A percentile compares a stretch with the other conserved stretches of the same genome.
These are phyloP conservation scores for Sclerotinia glacialis DNA, from an alignment of 2,329 filamentous ascomycete species.

Conservation along the genomic window DNA sequence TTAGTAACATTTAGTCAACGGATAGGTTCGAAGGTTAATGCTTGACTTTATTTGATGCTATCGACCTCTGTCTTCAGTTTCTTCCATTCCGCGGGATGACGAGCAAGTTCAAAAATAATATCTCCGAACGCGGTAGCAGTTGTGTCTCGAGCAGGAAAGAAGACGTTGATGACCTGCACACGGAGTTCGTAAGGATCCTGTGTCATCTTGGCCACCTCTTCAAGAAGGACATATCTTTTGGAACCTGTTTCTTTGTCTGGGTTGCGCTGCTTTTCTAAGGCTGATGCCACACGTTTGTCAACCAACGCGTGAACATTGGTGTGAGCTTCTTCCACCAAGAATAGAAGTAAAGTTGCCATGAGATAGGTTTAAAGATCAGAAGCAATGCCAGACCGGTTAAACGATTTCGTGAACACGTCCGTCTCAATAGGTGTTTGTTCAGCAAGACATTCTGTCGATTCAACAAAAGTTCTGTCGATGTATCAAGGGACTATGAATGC, in stretches of 20 bases:
- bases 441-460: conserved; percentile 3
- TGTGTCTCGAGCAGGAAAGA: conserved; percentile 5
- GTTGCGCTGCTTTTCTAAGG: conserved; percentile 7
- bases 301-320: conserved; percentile 13
- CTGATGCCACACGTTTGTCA: conserved; percentile 12
- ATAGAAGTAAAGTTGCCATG: conserved; percentile 21
- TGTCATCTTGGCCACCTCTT: neutral
- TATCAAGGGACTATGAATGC: conserved; percentile 5
- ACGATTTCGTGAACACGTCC: conserved; percentile 17
- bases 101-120: conserved; percentile 8
- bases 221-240: conserved; percentile 4
- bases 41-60: neutral
- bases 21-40: neutral
- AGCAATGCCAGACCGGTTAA: conserved; percentile 7
- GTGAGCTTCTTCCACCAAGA: conserved; percentile 4
- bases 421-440: conserved; percentile 3
- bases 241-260: no score
- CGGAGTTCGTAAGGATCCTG: neutral
- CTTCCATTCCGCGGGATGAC: neutral
- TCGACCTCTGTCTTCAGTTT: conserved; percentile 1
- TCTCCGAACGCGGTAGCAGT: neutral
- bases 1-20: neutral
- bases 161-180: conserved; percentile 6
- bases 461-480: neutral
- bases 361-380: conserved; percentile 11